phyloP scores from a whole-genome alignment of 305 asterid species.

The Solanum hybrid region DNA sequence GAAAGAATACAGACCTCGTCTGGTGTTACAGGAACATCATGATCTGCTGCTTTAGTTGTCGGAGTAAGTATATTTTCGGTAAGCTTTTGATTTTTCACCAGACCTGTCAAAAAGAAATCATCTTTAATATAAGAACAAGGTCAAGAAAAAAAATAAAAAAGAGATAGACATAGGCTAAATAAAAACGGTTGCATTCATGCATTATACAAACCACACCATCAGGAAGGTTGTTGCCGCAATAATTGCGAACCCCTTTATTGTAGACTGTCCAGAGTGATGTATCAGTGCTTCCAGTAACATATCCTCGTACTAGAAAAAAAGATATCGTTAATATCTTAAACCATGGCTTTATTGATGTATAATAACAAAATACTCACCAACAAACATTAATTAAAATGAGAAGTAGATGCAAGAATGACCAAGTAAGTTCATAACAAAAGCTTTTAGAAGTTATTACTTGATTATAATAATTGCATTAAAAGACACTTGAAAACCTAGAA shows the following conservation, averaged over 20 bases:
- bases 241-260: constrained; percentile 63
- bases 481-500: background rate
- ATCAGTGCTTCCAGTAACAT: constrained; percentile 92
- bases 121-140: background rate
- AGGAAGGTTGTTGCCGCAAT: constrained; percentile 85
- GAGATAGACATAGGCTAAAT: background rate
- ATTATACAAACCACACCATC: constrained; percentile 49
- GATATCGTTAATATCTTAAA: constrained; percentile 3
- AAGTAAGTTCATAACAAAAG: background rate
- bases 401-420: background rate
- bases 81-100: constrained; percentile 80
- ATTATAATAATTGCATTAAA: background rate
- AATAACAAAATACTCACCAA: background rate
- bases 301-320: constrained; percentile 62
- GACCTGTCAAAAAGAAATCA: constrained; percentile 29
- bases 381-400: background rate
- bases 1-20: background rate
- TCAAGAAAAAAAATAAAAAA: background rate
- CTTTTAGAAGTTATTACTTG: background rate
- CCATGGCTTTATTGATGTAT: background rate
- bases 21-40: constrained; percentile 83
- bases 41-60: constrained; percentile 86
- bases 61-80: constrained; percentile 72
- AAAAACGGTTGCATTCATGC: constrained; percentile 5
- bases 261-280: constrained; percentile 94